These are phyloP conservation scores for Mayamaea pseudoterrestris DNA, from an alignment of 108 stramenopile genomes.

Conservation along the genomic window DNA sequence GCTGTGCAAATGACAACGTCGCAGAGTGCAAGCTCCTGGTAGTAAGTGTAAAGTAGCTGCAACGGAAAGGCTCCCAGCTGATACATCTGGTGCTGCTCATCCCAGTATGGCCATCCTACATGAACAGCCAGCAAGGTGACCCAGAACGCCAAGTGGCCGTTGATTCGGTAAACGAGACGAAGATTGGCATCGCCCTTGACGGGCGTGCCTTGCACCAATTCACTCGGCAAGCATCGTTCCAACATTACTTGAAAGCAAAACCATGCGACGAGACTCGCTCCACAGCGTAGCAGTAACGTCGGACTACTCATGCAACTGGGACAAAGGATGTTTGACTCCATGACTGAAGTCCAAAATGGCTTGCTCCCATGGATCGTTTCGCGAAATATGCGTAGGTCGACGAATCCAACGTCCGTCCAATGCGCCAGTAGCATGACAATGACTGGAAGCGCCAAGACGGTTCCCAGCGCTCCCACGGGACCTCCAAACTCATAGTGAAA, in stretches of 20 bases:
- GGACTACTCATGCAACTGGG: slow-evolving; percentile 17
- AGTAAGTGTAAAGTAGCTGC: slow-evolving; percentile 63
- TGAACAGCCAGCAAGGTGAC: slow-evolving; percentile 46
- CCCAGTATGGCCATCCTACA: slow-evolving; percentile 28
- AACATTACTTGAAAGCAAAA: slow-evolving; percentile 78
- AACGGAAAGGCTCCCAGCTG: slow-evolving; percentile 47
- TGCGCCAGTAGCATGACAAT: slow-evolving; percentile 55
- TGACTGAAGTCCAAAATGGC: slow-evolving; percentile 9
- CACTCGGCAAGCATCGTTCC: slow-evolving; percentile 75
- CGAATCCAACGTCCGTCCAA: slow-evolving; percentile 38
- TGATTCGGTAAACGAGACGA: slow-evolving; percentile 75
- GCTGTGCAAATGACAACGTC: slow-evolving; percentile 40
- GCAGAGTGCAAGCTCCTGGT: slow-evolving; percentile 50
- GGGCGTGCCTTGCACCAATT: slow-evolving; percentile 63
- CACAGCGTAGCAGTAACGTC: slow-evolving; percentile 22
- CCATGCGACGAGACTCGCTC: slow-evolving; percentile 51
- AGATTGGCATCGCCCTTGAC: slow-evolving; percentile 12
- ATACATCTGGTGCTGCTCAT: slow-evolving; percentile 11
- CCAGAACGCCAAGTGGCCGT: slow-evolving; percentile 94
- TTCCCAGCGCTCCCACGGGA: slow-evolving; percentile 73
- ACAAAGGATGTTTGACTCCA: slow-evolving; percentile 22
- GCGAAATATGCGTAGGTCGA: slow-evolving; percentile 25
- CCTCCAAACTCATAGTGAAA: slow-evolving; percentile 94
- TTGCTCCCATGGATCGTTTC: slow-evolving; percentile 3
- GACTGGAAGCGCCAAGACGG: slow-evolving; percentile 58